Base-by-base conservation (phyloP, 78 protist genomes). In the Cavenderia fasciculata region DNA sequence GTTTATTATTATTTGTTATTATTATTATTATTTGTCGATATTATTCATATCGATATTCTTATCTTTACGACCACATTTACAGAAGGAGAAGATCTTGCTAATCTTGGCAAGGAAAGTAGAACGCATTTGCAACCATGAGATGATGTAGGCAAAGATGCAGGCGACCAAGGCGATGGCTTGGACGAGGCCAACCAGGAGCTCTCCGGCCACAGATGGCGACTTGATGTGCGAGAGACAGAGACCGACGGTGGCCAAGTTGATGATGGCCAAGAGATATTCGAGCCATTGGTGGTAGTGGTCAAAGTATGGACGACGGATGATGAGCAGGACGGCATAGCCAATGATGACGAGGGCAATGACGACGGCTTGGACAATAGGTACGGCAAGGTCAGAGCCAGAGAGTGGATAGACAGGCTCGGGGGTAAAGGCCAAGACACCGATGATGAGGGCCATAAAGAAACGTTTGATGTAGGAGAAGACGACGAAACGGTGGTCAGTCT, bases 201-300 rank as follows among this genome's bases (percentile, higher is more conserved):
- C 90, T 57, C 90, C 90, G 56, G 90, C 78, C 11, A 62, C 79
- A 7, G 78, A 68, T 68, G 90, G 90, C 36, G 56, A 51, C 73
- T 82, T 82, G 25, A 82, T 46, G 38, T 82, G 90, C 7, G 90
- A 54, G 27, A 82, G 71, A 52, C 70, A 82, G 18, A 82, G 65
- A 34, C 69, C 61, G 16, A 40, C 44, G 0, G 90, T 62, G 27
- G 68, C 78, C 16, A 82, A 43, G 18, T 82, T 82, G 36, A 82
- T 21, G 23, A 47, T 78, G 49, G 90, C 41, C 44, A 82, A 44
- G 21, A 68, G 33, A 69, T 82, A 82, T 54, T 82, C 90, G 8
- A 82, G 36, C 90, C 90, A 82, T 10, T 68, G 51, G 62, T 82
- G 90, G 52, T 68, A 82, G 66, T 82, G 90, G 33, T 82, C 90